Conservation (phyloP, 208 protist species). For the Wallacemonas sp. region DNA sequence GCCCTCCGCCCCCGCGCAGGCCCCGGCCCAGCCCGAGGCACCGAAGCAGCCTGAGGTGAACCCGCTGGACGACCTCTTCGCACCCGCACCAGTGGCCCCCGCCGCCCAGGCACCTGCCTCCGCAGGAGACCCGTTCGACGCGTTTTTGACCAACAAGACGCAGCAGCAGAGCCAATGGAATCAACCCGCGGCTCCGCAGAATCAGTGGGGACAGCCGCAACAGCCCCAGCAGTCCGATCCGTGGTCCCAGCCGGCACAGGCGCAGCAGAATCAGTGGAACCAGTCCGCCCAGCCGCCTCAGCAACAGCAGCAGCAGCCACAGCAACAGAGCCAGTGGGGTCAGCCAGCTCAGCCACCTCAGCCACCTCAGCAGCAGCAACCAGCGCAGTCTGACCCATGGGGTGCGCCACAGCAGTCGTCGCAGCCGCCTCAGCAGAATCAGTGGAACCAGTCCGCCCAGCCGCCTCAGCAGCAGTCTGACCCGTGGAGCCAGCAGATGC, state of each 20-base stretch:
- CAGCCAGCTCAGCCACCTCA: not conserved
- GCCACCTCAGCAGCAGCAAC: constrained; percentile 7
- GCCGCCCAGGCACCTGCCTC: constrained; percentile 17
- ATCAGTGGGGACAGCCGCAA: constrained; percentile 3
- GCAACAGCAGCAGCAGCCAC: constrained; percentile 17
- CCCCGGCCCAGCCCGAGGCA: constrained; percentile 23
- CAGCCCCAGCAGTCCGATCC: not conserved
- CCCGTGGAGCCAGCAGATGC: constrained; percentile 20
- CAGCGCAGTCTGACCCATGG: constrained; percentile 22
- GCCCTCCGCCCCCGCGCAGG: constrained; percentile 6
- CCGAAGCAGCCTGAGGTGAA: constrained; percentile 33
- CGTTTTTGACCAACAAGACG: constrained; percentile 39
- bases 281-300: constrained; percentile 2
- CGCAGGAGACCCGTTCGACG: constrained; percentile 57
- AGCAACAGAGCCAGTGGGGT: constrained; percentile 15
- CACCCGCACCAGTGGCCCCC: constrained; percentile 24
- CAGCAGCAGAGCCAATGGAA: constrained; percentile 22
- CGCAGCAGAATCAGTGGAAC: constrained; percentile 4
- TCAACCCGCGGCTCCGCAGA: not conserved
- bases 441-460: constrained; percentile 25
- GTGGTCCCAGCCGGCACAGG: constrained; percentile 18
- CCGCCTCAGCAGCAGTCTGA: constrained; percentile 16
- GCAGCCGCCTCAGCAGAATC: not conserved
- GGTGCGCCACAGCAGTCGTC: constrained; percentile 16
- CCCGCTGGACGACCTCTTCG: constrained; percentile 78